These are phyloP conservation scores for Citrus hindsii DNA, from an alignment of 345 rosid species.

Conservation along the genomic window DNA sequence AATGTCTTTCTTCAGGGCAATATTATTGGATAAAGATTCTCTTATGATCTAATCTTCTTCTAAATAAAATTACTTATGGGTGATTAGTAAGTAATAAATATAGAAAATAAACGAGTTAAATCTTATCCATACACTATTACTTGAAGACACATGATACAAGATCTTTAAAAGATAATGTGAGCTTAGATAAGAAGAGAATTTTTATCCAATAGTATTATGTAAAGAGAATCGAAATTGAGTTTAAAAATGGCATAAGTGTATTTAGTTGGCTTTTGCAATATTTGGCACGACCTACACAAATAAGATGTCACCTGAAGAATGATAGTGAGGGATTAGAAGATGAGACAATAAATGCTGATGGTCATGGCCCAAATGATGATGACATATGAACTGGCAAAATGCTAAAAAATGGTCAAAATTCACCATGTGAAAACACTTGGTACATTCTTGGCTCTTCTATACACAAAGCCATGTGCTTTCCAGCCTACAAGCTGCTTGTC, in stretches of 20 bases:
- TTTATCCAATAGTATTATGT: no score
- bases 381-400: not conserved
- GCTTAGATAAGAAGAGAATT: rapidly evolving
- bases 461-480: not conserved
- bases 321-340: no score
- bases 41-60: rapidly evolving
- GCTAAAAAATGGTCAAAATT: not conserved
- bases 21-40: no score
- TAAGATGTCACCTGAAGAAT: not conserved
- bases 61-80: no score
- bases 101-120: no score
- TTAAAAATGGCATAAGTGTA: not conserved
- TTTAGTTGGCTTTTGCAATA: not conserved
- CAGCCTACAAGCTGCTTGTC: not conserved
- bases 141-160: rapidly evolving
- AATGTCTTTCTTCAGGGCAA: no score
- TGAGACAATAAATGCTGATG: no score
- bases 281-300: no score
- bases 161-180: rapidly evolving
- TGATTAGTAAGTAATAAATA: no score
- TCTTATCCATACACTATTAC: rapidly evolving
- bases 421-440: not conserved
- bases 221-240: not conserved
- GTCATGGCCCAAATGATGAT: not conserved
- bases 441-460: not conserved